Conservation (phyloP, 225 moss, liverwort and hornwort species). For the Marchantia paleacea region DNA sequence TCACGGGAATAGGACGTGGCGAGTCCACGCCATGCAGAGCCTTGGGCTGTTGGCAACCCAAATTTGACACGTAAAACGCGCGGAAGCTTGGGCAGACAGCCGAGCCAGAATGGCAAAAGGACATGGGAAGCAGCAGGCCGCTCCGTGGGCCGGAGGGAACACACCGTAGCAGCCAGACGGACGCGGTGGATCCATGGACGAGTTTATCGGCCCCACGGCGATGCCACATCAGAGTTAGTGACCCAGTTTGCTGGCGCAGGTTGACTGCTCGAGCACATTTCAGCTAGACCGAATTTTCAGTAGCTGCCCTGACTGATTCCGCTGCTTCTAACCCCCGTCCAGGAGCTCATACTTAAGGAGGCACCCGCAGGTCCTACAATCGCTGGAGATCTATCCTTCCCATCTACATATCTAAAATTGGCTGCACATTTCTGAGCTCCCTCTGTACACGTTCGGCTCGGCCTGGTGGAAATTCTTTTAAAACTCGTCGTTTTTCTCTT, state of each 20-base stretch:
- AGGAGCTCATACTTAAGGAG: not conserved
- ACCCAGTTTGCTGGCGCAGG: not conserved
- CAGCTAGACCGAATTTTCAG: conserved; percentile 12
- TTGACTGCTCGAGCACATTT: conserved; percentile 13
- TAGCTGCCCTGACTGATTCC: not conserved
- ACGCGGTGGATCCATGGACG: not conserved
- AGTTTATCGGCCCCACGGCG: not conserved
- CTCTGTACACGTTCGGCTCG: not conserved
- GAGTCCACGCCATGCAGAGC: not conserved
- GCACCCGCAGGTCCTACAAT: not conserved
- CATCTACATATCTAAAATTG: not conserved
- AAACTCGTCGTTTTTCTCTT: not conserved
- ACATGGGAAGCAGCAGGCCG: not conserved
- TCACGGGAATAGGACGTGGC: conserved; percentile 2
- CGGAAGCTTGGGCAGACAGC: not conserved
- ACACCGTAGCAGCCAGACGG: too few relatives aligned
- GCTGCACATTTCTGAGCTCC: not conserved
- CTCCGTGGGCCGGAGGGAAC: too few relatives aligned
- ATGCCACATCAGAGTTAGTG: not conserved
- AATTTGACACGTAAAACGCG: conserved; percentile 13
- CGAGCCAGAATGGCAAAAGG: not conserved
- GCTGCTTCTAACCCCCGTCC: not conserved
- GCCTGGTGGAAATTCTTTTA: not conserved
- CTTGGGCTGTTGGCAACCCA: conserved; percentile 5
- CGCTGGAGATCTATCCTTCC: not conserved